Conservation (phyloP, 2,329 filamentous ascomycete species). For the Calcarisporium arbuscula region DNA sequence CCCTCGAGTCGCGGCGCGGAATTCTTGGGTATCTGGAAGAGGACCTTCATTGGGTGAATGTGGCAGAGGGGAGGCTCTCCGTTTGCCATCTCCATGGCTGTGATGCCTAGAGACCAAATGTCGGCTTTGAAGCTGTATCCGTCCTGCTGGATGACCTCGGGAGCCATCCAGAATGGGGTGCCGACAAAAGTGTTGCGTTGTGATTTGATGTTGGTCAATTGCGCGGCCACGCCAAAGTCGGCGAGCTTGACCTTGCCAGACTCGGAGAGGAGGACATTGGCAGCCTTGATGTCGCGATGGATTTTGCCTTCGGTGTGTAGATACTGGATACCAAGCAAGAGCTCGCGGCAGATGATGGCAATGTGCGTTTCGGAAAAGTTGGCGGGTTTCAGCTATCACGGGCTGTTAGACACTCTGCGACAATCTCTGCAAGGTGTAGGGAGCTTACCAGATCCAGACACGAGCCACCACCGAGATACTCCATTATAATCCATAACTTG, state of each 20-base stretch:
- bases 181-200: conserved; percentile 97
- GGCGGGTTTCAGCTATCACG: conserved; percentile 80
- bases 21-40: conserved; percentile 88
- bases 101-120: conserved; percentile 90
- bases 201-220: conserved; percentile 95
- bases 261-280: conserved; percentile 89
- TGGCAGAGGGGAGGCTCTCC: conserved; percentile 84
- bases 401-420: conserved; percentile 22
- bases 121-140: conserved; percentile 83
- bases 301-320: conserved; percentile 92
- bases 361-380: conserved; percentile 85
- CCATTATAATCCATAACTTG: conserved; percentile 99
- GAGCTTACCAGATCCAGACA: conserved; percentile 77
- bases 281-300: conserved; percentile 93
- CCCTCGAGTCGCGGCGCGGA: conserved; percentile 79
- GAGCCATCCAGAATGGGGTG: conserved; percentile 96
- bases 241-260: conserved; percentile 89
- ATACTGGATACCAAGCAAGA: conserved; percentile 86
- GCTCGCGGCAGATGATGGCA: conserved; percentile 87
- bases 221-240: conserved; percentile 94
- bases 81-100: conserved; percentile 81
- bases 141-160: conserved; percentile 86
- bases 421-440: background rate
- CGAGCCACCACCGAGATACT: conserved; percentile 90
- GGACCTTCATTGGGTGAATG: conserved; percentile 88